Percentiles rank a stretch among this genome's conserved stretches.
These are phyloP conservation scores for Aspergillus ochraceoroseus DNA, from an alignment of 2,329 filamentous ascomycete genomes.

Conservation along the genomic window DNA sequence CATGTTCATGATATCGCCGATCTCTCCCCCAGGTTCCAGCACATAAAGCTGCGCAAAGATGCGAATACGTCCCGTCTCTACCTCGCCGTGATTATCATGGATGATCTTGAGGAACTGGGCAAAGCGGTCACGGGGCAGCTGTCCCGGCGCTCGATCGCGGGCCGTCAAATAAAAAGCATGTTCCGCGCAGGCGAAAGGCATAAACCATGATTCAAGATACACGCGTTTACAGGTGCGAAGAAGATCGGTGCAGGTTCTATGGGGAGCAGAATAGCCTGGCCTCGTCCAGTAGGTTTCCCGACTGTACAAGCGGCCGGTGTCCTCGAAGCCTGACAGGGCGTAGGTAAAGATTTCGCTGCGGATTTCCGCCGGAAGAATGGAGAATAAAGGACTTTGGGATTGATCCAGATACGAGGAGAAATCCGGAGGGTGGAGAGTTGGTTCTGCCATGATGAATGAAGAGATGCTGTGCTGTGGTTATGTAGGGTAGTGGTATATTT, in stretches of 20 bases:
- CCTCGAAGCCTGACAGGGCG: conserved; percentile 40
- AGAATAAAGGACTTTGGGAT: conserved; percentile 32
- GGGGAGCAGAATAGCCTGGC: conserved; percentile 41
- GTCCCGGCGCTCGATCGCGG: conserved; percentile 30
- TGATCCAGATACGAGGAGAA: conserved; percentile 2
- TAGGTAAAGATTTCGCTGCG: conserved; percentile 47
- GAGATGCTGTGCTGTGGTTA: too few species aligned
- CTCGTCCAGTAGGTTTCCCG: conserved; percentile 38
- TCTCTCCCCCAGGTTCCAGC: conserved; percentile 29
- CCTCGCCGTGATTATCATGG: conserved; percentile 19
- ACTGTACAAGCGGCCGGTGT: conserved; percentile 26
- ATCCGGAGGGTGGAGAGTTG: conserved; percentile 2
- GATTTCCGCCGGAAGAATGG: conserved; percentile 48
- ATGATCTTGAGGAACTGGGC: conserved; percentile 16
- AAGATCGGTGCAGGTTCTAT: conserved; percentile 36
- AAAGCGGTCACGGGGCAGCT: background rate
- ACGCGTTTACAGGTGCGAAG: conserved; percentile 44
- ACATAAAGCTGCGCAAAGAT: conserved; percentile 45
- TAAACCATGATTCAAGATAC: conserved; percentile 44
- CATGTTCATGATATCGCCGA: conserved; percentile 28
- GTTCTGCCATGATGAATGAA: background rate
- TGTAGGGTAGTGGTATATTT: too few species aligned
- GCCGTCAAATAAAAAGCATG: conserved; percentile 41
- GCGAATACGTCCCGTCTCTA: conserved; percentile 34
- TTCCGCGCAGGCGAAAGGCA: conserved; percentile 41